phyloP scores from a whole-genome alignment of 495 filamentous ascomycete species.

The Achaetomiella virescens region DNA sequence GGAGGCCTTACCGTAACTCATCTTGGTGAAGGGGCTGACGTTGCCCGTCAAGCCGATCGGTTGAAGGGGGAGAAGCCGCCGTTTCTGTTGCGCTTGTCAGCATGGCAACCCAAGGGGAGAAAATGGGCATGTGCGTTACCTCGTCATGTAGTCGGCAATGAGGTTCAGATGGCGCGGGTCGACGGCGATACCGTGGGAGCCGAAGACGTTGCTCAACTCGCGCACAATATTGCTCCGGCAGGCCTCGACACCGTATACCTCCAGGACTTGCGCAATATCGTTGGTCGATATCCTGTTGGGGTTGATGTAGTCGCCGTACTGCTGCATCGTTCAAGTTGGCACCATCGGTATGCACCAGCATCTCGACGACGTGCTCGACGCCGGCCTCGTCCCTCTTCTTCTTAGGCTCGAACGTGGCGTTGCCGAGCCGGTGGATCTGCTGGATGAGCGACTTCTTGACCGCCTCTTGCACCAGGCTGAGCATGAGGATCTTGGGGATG shows the following conservation, averaged over 20 bases:
- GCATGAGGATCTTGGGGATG: conserved; percentile 86
- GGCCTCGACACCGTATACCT: conserved; percentile 88
- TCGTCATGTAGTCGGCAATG: conserved; percentile 94
- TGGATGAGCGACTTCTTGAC: conserved; percentile 76
- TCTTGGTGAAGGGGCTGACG: conserved; percentile 88
- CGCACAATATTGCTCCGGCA: conserved; percentile 76
- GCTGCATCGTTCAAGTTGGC: conserved; percentile 88
- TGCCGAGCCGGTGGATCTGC: conserved; percentile 66
- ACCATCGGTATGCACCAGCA: conserved; percentile 70
- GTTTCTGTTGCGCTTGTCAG: conserved; percentile 37
- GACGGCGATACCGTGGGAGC: conserved; percentile 86
- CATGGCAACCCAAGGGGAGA: neutral
- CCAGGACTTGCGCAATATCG: conserved; percentile 78
- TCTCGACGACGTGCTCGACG: conserved; percentile 36
- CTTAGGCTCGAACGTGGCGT: conserved; percentile 61
- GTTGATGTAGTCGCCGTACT: conserved; percentile 78
- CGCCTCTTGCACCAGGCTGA: conserved; percentile 77
- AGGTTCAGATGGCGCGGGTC: conserved; percentile 90
- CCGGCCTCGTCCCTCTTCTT: conserved; percentile 51
- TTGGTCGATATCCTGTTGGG: conserved; percentile 85
- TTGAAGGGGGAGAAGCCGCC: conserved; percentile 88
- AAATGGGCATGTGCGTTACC: conserved; percentile 4
- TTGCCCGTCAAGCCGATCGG: conserved; percentile 78
- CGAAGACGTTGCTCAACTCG: conserved; percentile 84
- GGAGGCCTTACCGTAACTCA: conserved; percentile 66